phyloP scores from a whole-genome alignment of 2,329 filamentous ascomycete genomes.

The Colletotrichum australisinense region DNA sequence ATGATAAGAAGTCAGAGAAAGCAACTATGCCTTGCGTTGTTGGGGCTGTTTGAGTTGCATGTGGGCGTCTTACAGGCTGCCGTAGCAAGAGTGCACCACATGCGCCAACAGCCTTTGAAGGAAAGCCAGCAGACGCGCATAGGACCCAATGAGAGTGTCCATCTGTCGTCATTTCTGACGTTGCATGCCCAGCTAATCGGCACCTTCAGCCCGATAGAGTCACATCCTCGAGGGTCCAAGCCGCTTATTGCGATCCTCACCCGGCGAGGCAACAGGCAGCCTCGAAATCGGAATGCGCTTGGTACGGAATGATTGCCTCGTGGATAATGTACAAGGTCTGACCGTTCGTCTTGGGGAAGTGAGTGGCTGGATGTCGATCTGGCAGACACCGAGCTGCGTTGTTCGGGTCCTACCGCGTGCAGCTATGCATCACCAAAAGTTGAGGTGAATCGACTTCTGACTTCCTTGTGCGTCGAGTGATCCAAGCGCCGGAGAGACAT shows the following conservation, averaged over 20 bases:
- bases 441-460: not conserved
- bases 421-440: not conserved
- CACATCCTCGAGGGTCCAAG: conserved; percentile 1
- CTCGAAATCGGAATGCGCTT: not conserved
- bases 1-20: not conserved
- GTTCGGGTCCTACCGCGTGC: not conserved
- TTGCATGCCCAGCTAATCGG: conserved; percentile 27
- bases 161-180: conserved; percentile 19
- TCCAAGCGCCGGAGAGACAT: not conserved
- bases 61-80: not conserved
- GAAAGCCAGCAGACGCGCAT: not conserved
- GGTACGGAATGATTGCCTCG: not conserved
- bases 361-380: not conserved
- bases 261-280: not conserved
- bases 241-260: not conserved
- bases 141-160: conserved; percentile 6
- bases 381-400: not conserved
- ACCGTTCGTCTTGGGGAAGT: not conserved
- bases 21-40: not conserved
- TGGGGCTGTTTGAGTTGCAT: conserved; percentile 1
- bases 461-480: not conserved
- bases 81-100: not conserved
- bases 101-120: not conserved
- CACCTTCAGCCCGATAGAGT: conserved; percentile 15
- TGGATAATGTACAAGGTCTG: not conserved